Base-by-base conservation (phyloP, 495 filamentous ascomycete species). In the Neurospora sublineolata region DNA sequence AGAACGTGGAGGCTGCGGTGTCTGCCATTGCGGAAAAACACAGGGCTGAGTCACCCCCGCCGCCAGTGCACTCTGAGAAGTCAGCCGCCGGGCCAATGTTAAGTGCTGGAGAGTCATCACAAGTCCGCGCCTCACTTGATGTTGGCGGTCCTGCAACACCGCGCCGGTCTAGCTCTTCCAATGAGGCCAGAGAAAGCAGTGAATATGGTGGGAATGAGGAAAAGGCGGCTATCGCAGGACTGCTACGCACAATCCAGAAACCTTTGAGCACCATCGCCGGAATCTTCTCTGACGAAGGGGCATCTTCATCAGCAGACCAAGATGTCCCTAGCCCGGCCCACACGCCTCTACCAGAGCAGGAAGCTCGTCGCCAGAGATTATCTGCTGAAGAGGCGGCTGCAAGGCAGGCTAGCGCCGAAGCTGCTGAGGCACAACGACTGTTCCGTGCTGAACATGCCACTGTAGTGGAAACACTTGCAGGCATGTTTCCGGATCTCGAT, bases 1-100 rank as follows among this genome's bases (percentile, higher is more conserved):
- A 86, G 74, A 94, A 96, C 75, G 95, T 99, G 44, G 95, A 99
- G 81, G 92, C 91, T 8, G 93, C 95, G 10, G 95, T 99, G 14
- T 97, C 93, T n/a, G 92, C 92, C 18, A 97, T 99, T 73, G 94
- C 95, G 2, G 94, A 98, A 80, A 90, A 92, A 75, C 92, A 95
- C 74, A 86, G 88, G 58, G 85, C 87, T 23, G 80, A 83, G 27
- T 77, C 83, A 38, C 78, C 80, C 18, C 73, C 85, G n/a, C 82
- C 81, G 7, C 77, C 82, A 0, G 82, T 82, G 30, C 75, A 87
- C 10, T 86, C 84, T 3, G 90, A 93, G 74, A 92, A 94, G 78
- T 87, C 88, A 16, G 71, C 84, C 2, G 84, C 83, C 76, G 76
- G 91, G 16, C 77, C 77, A 69, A 78, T 78, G n/a, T 73, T 76